These are phyloP conservation scores for Entomophthora muscae DNA, from an alignment of 371 early-diverging fungal species.

Conservation along the genomic window DNA sequence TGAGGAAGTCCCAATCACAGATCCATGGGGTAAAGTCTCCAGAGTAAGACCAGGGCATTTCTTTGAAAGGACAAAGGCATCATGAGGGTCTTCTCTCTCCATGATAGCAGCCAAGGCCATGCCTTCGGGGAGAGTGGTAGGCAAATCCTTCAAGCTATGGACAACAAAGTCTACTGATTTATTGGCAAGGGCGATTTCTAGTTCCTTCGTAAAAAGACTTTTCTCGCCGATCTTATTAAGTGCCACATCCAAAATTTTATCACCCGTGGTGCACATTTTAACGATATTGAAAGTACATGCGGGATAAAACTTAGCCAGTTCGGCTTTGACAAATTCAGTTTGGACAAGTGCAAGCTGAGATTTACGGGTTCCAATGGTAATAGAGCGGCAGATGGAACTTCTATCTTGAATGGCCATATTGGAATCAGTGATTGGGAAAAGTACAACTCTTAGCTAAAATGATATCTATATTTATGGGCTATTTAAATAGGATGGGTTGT, in stretches of 20 bases:
- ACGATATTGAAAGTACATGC: conserved; percentile 30
- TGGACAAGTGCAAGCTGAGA: conserved; percentile 85
- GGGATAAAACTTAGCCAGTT: conserved; percentile 31
- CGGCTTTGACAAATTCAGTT: conserved; percentile 46
- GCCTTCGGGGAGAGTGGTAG: conserved; percentile 68
- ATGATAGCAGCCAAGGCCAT: conserved; percentile 71
- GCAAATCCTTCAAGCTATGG: conserved; percentile 89
- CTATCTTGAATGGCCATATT: not conserved
- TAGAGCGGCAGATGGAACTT: not conserved
- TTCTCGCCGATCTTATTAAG: conserved; percentile 85
- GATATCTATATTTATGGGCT: too few species aligned
- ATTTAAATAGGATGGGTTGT: too few species aligned
- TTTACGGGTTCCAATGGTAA: conserved; percentile 65
- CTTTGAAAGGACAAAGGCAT: conserved; percentile 59
- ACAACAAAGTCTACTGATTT: conserved; percentile 69
- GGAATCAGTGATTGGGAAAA: too few species aligned
- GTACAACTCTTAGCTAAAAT: too few species aligned
- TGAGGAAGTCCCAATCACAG: conserved; percentile 81
- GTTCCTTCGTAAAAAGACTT: conserved; percentile 84
- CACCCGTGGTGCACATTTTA: conserved; percentile 74
- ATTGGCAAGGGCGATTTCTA: conserved; percentile 63
- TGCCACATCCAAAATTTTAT: conserved; percentile 68
- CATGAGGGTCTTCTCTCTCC: conserved; percentile 73
- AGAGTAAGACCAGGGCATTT: conserved; percentile 15
- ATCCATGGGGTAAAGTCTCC: conserved; percentile 48